Conservation (phyloP, 1,139 yeast genomes). For the Eremothecium sinecaudum region DNA sequence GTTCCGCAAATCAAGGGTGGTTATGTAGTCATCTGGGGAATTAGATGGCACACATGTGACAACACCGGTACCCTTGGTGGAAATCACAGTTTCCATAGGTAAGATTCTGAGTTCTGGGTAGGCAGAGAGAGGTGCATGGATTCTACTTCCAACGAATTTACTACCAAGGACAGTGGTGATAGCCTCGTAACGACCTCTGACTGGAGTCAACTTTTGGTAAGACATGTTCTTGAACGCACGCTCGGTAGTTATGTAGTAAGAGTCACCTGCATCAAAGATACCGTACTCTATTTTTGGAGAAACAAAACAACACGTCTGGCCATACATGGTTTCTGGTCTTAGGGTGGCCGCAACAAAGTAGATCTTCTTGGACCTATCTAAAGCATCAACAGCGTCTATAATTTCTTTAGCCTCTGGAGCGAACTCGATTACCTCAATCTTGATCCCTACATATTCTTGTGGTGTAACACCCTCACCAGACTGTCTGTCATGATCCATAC, state of each 20-base stretch:
- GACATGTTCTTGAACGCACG: constrained; percentile 99
- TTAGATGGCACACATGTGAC: constrained; percentile 98
- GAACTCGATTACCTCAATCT: constrained; percentile 53
- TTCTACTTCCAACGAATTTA: constrained; percentile 72
- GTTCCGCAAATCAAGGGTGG: constrained; percentile 71
- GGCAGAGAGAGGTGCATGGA: constrained; percentile 74
- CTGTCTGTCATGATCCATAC: constrained; percentile 98
- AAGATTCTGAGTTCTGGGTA: constrained; percentile 67
- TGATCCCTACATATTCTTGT: constrained; percentile 91
- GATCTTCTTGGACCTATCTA: constrained; percentile 54
- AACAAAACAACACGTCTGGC: constrained; percentile 96
- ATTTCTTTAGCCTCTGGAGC: constrained; percentile 36
- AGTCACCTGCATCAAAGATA: constrained; percentile 77
- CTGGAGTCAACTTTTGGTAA: constrained; percentile 85
- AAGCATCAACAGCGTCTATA: constrained; percentile 39
- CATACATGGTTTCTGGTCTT: constrained; percentile 98
- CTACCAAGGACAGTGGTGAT: constrained; percentile 57
- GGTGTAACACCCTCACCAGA: constrained; percentile 97
- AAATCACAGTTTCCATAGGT: constrained; percentile 96
- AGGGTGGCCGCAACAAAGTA: constrained; percentile 92
- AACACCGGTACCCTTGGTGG: constrained; percentile 96
- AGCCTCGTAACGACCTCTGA: constrained; percentile 68
- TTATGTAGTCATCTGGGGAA: constrained; percentile 94
- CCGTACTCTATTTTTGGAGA: constrained; percentile 93
- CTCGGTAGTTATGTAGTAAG: constrained; percentile 79